Evolutionary conservation across 116 monocot genomes (phyloP).

Genomic region (Cymodocea nodosa): DNA sequence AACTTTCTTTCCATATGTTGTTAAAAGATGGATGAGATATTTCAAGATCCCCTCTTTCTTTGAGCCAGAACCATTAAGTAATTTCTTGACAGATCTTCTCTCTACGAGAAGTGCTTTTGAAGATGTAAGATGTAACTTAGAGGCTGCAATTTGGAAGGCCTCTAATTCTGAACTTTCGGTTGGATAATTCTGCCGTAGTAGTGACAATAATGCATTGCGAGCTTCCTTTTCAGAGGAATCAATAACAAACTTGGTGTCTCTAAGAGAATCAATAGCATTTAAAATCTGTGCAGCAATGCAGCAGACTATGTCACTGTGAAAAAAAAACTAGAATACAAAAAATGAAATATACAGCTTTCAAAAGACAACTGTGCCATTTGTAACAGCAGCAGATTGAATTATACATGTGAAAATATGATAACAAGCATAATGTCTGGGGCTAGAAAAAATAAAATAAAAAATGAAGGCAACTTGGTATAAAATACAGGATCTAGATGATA

Average conservation of each 20-base stretch:
- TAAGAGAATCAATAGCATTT: slow-evolving; percentile 24
- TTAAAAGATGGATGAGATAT: slow-evolving; percentile 53
- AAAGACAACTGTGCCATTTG: no score
- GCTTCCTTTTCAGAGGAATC: slow-evolving; percentile 57
- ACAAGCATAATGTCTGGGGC: no score
- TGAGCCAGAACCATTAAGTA: slow-evolving; percentile 24
- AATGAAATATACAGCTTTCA: no score
- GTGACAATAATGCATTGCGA: slow-evolving; percentile 40
- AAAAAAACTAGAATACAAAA: no score
- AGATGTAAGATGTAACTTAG: slow-evolving; percentile 49
- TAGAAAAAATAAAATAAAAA: no score
- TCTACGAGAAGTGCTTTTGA: slow-evolving; percentile 66
- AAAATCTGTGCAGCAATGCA: slow-evolving; percentile 19
- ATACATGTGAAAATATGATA: no score
- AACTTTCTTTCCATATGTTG: slow-evolving; percentile 44
- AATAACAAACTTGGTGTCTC: slow-evolving; percentile 49
- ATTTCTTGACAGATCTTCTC: slow-evolving; percentile 59
- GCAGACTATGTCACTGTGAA: neutral
- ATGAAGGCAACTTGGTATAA: no score
- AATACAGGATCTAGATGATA: no score
- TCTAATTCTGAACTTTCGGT: slow-evolving; percentile 41
- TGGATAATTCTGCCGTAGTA: slow-evolving; percentile 39
- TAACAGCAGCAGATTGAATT: no score
- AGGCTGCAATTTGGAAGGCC: slow-evolving; percentile 45
- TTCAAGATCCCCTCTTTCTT: slow-evolving; percentile 56